Conservation (phyloP, 345 rosid genomes). For the Salix purpurea region DNA sequence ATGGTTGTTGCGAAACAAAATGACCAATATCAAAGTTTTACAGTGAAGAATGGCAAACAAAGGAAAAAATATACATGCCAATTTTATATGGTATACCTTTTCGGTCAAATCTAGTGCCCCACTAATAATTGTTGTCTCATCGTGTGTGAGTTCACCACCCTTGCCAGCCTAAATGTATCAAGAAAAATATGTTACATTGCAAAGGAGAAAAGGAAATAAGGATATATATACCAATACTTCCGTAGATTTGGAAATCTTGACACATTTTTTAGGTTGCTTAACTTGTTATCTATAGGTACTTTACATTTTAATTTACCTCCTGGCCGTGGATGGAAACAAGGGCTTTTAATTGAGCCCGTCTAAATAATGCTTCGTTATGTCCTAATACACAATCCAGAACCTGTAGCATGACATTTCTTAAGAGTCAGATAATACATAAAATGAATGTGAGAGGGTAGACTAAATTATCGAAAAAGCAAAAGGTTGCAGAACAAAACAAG, state of each 20-base stretch:
- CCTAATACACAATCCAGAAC: constrained; percentile 84
- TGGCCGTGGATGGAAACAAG: constrained; percentile 86
- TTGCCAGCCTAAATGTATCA: constrained; percentile 72
- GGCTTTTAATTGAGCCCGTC: constrained; percentile 95
- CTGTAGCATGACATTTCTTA: constrained; percentile 34
- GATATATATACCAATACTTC: neutral
- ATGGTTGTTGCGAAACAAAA: neutral
- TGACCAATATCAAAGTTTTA: neutral
- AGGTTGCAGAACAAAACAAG: neutral
- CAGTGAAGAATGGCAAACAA: neutral
- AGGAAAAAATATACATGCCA: neutral
- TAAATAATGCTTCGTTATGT: constrained; percentile 78
- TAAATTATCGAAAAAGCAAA: neutral
- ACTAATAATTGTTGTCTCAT: constrained; percentile 91
- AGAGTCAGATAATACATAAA: neutral
- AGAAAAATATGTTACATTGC: constrained; percentile 23
- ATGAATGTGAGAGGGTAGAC: neutral
- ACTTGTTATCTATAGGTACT: neutral
- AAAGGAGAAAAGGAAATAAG: constrained; percentile 14
- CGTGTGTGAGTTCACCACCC: constrained; percentile 97
- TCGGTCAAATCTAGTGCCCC: constrained; percentile 94
- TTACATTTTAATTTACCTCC: constrained; percentile 51
- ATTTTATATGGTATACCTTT: constrained; percentile 50
- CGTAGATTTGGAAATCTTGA: neutral
- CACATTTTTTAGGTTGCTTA: neutral